Evolutionary conservation across 2,329 filamentous ascomycete genomes (phyloP), one percentile per base, ranked within the genome.

Genomic region (Anisogramma anomala): DNA sequence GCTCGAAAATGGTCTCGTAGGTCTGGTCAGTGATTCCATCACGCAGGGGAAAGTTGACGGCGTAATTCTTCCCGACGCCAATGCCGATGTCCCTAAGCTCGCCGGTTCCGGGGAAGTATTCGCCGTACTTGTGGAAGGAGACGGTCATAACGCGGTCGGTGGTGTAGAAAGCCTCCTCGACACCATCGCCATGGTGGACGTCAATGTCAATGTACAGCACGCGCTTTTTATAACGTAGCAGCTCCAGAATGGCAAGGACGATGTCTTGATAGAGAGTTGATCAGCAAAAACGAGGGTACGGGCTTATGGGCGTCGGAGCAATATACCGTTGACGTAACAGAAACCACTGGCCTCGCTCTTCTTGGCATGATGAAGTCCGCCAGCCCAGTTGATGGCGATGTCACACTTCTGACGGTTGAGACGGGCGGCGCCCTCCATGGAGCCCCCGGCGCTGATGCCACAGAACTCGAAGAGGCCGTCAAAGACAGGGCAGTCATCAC

Each of bases 381-480:
- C 91, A 33, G 88, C 91, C 91, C 91, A 98, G 63, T 96, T 96
- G 60, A 98, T 84, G 15, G 91, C 91, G 54, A 98, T 94, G 60
- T 96, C 86, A 58, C 87, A 91, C 63, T 95, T 91, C 49, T 84
- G 76, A 49, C 88, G 84, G 56, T 89, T 87, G 15, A 98, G 72
- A 48, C 91, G 84, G 25, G 85, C 83, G 3, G 91, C 89, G 13
- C 89, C 91, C 57, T 94, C 88, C 69, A 98, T 84, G 36, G 85
- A 93, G 36, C 86, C 91, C 42, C 91, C 91, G 9, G 87, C 84
- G 60, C 93, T 96, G 50, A 95, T 84, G 19, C 87, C 86, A 52
- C 91, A 93, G 60, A 95, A 98, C 55, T 94, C 84, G 58, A 88
- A 95, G n/a, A 98, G 77, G 3, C 91, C 91, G 56, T 96, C 89